Percentiles rank a stretch among this genome's conserved stretches.
Conservation (phyloP, 2,329 filamentous ascomycete genomes). For the Aspergillus felis region DNA sequence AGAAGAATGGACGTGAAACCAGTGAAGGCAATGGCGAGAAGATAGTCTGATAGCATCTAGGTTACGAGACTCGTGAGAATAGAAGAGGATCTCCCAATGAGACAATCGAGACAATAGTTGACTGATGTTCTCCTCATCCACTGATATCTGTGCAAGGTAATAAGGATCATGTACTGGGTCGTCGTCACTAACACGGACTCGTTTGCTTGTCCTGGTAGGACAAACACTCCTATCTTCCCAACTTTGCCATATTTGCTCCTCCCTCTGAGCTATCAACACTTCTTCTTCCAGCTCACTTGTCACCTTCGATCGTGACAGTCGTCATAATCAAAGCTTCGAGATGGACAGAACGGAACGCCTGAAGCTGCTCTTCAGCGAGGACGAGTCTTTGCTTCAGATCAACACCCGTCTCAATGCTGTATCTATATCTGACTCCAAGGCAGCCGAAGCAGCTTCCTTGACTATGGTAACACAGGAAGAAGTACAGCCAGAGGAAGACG, state of each 20-base stretch:
- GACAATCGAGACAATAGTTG: background rate
- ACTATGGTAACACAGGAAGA: background rate
- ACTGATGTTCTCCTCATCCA: background rate
- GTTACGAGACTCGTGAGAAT: background rate
- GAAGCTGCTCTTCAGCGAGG: slow-evolving; percentile 25
- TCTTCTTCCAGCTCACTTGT: background rate
- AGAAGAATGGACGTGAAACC: background rate
- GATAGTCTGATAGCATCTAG: background rate
- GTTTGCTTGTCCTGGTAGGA: background rate
- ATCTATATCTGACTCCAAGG: background rate
- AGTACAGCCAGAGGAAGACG: background rate
- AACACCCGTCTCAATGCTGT: slow-evolving; percentile 15
- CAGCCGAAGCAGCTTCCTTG: background rate
- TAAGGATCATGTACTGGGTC: background rate
- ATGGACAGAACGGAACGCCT: slow-evolving; percentile 27
- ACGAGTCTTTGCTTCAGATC: slow-evolving; percentile 20
- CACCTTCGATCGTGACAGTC: background rate
- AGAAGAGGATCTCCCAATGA: background rate
- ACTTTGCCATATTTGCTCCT: background rate
- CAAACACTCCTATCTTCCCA: background rate
- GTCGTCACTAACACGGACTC: background rate
- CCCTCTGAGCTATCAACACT: background rate
- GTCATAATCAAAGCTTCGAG: background rate
- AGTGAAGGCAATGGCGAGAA: background rate
- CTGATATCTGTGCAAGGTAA: background rate